phyloP scores from a whole-genome alignment of 116 monocot genomes.

The Phalaenopsis hybrid region DNA sequence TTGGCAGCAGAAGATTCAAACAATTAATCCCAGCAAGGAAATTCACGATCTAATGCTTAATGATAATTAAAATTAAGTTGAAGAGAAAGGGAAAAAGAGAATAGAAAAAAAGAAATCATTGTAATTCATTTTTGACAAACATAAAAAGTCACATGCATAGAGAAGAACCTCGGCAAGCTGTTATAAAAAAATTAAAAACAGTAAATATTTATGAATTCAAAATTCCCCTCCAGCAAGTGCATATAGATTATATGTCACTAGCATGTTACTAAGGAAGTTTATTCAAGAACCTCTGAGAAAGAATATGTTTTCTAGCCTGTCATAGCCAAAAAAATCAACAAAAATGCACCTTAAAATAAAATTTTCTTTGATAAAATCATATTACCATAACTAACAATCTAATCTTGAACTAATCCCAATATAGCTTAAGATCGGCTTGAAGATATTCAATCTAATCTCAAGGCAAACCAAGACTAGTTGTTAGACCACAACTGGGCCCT shows the following conservation, averaged over 20 bases:
- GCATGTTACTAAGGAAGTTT: not conserved
- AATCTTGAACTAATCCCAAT: too few relatives aligned
- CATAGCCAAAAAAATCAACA: not conserved
- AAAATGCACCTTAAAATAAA: not conserved
- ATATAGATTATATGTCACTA: not conserved
- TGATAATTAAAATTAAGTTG: not conserved
- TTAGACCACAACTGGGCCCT: too few relatives aligned
- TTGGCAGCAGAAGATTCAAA: not conserved
- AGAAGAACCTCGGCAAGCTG: not conserved
- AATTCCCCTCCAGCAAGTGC: not conserved
- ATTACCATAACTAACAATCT: not conserved
- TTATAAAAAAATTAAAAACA: not conserved
- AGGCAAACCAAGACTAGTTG: too few relatives aligned
- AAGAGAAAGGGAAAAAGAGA: not conserved
- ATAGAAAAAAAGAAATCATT: not conserved
- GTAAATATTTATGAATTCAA: not conserved
- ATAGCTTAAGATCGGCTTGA: too few relatives aligned
- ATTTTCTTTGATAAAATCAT: not conserved
- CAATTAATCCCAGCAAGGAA: not conserved
- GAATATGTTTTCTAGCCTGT: not conserved
- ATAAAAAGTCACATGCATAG: not conserved
- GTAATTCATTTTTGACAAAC: not conserved
- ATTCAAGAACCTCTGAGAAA: not conserved
- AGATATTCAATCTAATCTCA: too few relatives aligned
- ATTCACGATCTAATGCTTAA: not conserved